These are phyloP conservation scores for Arabidopsis thaliana DNA, from an alignment of 345 rosid genomes.

Conservation along the genomic window TAIR10.1 NC_003075.7:5777001-5777500, in stretches of 20 bases:
- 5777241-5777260: constrained; percentile 46
- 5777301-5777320: constrained; percentile 42
- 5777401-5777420: constrained; percentile 33
- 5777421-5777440: neutral
- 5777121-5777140: constrained; percentile 72
- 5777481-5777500: constrained; percentile 16
- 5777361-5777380: neutral
- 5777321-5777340: constrained; percentile 33
- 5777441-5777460: constrained; percentile 12
- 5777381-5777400: neutral
- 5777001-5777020: neutral
- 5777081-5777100: constrained; percentile 81
- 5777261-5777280: constrained; percentile 40
- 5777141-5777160: constrained; percentile 57
- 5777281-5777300: constrained; percentile 56
- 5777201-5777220: constrained; percentile 64
- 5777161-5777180: constrained; percentile 36
- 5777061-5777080: constrained; percentile 10
- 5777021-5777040: neutral
- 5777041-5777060: neutral
- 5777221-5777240: constrained; percentile 60
- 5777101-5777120: constrained; percentile 74
- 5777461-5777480: constrained; percentile 8
- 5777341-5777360: constrained; percentile 10
- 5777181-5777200: constrained; percentile 46